phyloP scores from a whole-genome alignment of 1,284 basidiomycete species.

The Tilletia indica region DNA sequence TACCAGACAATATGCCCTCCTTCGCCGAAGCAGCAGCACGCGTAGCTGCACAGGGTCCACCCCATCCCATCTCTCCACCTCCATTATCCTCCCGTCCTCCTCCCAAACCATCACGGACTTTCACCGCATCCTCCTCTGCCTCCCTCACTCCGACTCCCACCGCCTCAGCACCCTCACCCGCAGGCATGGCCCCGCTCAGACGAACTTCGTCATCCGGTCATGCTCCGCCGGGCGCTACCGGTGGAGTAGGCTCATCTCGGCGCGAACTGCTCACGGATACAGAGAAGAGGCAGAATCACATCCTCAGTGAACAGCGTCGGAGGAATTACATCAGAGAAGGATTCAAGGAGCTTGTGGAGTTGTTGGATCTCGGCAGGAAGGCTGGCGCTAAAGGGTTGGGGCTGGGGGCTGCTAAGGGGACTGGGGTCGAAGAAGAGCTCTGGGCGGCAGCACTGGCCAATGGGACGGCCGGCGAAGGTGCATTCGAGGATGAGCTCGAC shows the following conservation, averaged over 20 bases:
- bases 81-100: constrained; percentile 4
- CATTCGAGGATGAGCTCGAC: neutral
- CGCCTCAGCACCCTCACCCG: neutral
- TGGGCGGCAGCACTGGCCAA: constrained; percentile 7
- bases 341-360: constrained; percentile 51
- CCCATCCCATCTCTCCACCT: constrained; percentile 13
- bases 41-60: constrained; percentile 18
- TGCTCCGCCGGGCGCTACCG: constrained; percentile 13
- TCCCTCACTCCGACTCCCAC: constrained; percentile 3
- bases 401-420: constrained; percentile 49
- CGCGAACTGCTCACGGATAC: constrained; percentile 43
- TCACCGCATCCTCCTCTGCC: neutral
- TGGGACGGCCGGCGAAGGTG: constrained; percentile 2
- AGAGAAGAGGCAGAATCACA: constrained; percentile 51
- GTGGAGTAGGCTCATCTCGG: constrained; percentile 20
- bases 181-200: constrained; percentile 25
- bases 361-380: constrained; percentile 49
- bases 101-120: constrained; percentile 16
- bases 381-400: constrained; percentile 52
- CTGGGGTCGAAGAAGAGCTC: constrained; percentile 51
- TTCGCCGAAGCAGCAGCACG: constrained; percentile 41
- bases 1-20: constrained; percentile 47
- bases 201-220: neutral
- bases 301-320: constrained; percentile 50
- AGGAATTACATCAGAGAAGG: constrained; percentile 53